Conservation (phyloP, 306 rosid species). For the Albizia julibrissin region DNA sequence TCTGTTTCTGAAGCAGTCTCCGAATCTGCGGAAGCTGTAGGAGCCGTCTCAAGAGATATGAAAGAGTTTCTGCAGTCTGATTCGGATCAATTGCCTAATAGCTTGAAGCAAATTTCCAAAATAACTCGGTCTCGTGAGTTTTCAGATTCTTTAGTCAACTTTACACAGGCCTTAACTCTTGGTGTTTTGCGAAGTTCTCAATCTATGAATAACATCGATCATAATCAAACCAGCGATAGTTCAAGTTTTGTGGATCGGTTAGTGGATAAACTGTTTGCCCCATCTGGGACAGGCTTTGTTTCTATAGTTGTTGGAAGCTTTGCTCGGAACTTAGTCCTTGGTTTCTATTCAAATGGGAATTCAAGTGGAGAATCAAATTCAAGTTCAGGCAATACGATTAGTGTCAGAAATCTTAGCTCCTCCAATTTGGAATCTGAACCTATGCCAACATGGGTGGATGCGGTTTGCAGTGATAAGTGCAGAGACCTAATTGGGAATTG, state of each 20-base stretch:
- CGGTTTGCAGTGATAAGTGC: constrained; percentile 51
- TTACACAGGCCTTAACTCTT: constrained; percentile 51
- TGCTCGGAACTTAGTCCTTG: constrained; percentile 71
- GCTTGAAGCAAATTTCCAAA: constrained; percentile 75
- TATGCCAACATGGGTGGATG: constrained; percentile 53
- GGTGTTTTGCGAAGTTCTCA: constrained; percentile 63
- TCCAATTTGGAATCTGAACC: constrained; percentile 27
- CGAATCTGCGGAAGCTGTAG: constrained; percentile 65
- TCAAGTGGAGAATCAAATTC: constrained; percentile 39
- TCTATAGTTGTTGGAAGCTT: constrained; percentile 83
- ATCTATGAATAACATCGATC: constrained; percentile 19
- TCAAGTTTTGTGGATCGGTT: constrained; percentile 47
- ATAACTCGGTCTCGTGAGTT: constrained; percentile 59
- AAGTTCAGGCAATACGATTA: constrained; percentile 3
- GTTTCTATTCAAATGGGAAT: constrained; percentile 41
- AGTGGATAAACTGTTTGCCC: constrained; percentile 58
- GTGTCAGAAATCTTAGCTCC: constrained; percentile 14
- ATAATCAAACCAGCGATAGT: constrained; percentile 11
- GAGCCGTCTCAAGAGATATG: constrained; percentile 62
- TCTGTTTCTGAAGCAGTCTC: constrained; percentile 70
- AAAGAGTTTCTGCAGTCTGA: constrained; percentile 74
- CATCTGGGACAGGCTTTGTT: constrained; percentile 74
- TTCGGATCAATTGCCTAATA: constrained; percentile 66
- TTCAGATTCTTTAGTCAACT: constrained; percentile 54
- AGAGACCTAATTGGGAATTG: constrained; percentile 64